Base-by-base conservation (phyloP, 164 flowering plant species). In the Pachysandra terminalis region DNA sequence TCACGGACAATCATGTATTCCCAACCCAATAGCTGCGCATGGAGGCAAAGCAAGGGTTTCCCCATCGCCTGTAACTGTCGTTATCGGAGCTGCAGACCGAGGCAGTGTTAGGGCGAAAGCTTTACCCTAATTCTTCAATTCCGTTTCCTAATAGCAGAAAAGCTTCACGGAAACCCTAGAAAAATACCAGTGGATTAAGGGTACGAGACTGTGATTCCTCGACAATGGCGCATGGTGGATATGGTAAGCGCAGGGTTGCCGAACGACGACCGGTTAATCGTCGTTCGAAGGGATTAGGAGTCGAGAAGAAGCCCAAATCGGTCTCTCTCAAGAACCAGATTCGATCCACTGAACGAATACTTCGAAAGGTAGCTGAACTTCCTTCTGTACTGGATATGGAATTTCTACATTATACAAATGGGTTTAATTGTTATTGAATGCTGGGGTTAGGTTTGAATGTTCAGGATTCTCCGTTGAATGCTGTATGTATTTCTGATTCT, bases 241-340 rank as follows among this genome's bases (percentile, higher is more conserved):
- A 83, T 66, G 85, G 80, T 63, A 87, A 85, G 79, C 86, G 90
- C 58, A 67, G 86, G 70, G 83, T 77, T 21, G 78, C 86, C 27
- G 81, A 72, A 15, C 81, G 83, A 61, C 77, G 76, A 62, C 82
- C 84, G 1, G 73, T 71, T 9, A 75, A 77, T 41, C 81, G 85
- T 21, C 84, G 86, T 49, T 70, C 84, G 53, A 87, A 81, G 76
- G 81, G 78, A 0, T 40, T 69, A 14, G 83, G 73, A 2, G 80
- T 82, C 5, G 87, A 80, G 64, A 91, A 81, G 82, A 87, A 83
- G 71, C 74, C 82, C 57, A 90, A 93, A 65, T 19, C 84, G 16
- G 93, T 85, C 25, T 82, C 97, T 68, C 84, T 90, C 77, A 95
- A 90, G 78, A 90, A 92, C 79, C 99, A 89, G 81, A 88, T 95